Base-by-base conservation (phyloP, 345 rosid species). In the Sonneratia caseolaris region DNA sequence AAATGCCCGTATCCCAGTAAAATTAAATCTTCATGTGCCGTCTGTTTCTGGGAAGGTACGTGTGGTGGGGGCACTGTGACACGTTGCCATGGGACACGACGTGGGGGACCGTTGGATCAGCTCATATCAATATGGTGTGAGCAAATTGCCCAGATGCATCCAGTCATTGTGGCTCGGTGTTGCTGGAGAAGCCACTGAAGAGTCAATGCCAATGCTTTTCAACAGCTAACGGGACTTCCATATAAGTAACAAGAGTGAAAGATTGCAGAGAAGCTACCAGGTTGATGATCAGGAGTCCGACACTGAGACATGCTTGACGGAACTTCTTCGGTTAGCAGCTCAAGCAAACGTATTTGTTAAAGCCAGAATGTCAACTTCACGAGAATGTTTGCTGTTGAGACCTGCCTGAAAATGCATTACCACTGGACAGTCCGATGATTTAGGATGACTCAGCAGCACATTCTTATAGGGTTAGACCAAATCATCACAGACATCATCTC, bases 331-430 rank as follows among this genome's bases (percentile, higher is more conserved):
- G 32, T 27, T 27, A 27, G 32, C 32, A 27, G 32, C 32, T 40
- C 43, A 40, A 40, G 43, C 43, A 40, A 40, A 40, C 2, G 9
- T 40, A 8, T 40, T 40, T 40, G 43, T 40, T 40, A 40, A 40
- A 40, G 32, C 43, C 43, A 4, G 43, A 40, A 40, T 1, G 43
- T 40, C 7, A 27, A 27, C 32, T 94, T 91, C 22, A 85, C 81
- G 55, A 94, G 32, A 91, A 24, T 84, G 89, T 70, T 91, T 94
- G 76, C 90, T 81, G 80, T 91, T 90, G 35, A 94, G 77, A 69
- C 88, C 69, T n/a, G 78, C 76, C 79, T 86, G 90, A 4, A 81
- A 59, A 55, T 95, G 88, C 45, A 79, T 71, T 38, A 71, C 75
- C 67, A 88, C 80, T 57, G 37, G 38, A 12, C 77, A 12, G 51